Percentiles rank a stretch among this genome's conserved stretches.
phyloP scores from a whole-genome alignment of 148 eudicot genomes.

The Fagopyrum tataricum region DNA sequence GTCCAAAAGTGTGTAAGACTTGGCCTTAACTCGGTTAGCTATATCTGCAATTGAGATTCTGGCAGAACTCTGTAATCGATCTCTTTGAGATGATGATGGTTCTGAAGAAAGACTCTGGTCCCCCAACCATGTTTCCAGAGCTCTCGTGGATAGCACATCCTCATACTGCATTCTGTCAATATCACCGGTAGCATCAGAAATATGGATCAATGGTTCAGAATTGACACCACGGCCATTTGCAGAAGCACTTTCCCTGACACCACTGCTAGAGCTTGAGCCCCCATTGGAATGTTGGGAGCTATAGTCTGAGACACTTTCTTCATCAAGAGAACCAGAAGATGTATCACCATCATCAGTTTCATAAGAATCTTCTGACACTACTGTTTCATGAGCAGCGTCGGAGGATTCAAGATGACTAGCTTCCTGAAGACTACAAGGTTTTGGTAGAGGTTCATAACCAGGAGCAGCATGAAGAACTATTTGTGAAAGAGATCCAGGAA shows the following conservation, averaged over 20 bases:
- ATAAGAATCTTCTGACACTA: slow-evolving; percentile 27
- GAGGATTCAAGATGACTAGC: slow-evolving; percentile 25
- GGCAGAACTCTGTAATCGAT: slow-evolving; percentile 43
- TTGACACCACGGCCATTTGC: slow-evolving; percentile 29
- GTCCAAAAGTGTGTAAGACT: slow-evolving; percentile 59
- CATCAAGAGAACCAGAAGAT: slow-evolving; percentile 57
- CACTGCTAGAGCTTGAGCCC: slow-evolving; percentile 34
- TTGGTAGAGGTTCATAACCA: slow-evolving; percentile 93
- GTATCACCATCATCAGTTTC: slow-evolving; percentile 47
- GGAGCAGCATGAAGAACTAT: slow-evolving; percentile 98
- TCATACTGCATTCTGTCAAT: slow-evolving; percentile 25
- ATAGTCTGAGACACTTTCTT: slow-evolving; percentile 49
- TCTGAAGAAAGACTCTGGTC: slow-evolving; percentile 39
- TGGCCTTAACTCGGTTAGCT: slow-evolving; percentile 59
- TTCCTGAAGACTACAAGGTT: slow-evolving; percentile 59
- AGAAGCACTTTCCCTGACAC: slow-evolving; percentile 36
- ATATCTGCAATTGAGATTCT: slow-evolving; percentile 68
- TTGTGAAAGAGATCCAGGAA: slow-evolving; percentile 99
- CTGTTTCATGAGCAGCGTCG: slow-evolving; percentile 21
- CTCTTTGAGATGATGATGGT: slow-evolving; percentile 32
- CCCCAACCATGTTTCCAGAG: slow-evolving; percentile 88
- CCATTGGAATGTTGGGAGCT: slow-evolving; percentile 54
- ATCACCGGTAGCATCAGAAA: slow-evolving; percentile 51
- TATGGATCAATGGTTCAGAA: slow-evolving; percentile 51
- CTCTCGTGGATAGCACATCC: slow-evolving; percentile 58